Base-by-base conservation (phyloP, 2,329 filamentous ascomycete genomes). In the Amesomyces nigricolor region DNA sequence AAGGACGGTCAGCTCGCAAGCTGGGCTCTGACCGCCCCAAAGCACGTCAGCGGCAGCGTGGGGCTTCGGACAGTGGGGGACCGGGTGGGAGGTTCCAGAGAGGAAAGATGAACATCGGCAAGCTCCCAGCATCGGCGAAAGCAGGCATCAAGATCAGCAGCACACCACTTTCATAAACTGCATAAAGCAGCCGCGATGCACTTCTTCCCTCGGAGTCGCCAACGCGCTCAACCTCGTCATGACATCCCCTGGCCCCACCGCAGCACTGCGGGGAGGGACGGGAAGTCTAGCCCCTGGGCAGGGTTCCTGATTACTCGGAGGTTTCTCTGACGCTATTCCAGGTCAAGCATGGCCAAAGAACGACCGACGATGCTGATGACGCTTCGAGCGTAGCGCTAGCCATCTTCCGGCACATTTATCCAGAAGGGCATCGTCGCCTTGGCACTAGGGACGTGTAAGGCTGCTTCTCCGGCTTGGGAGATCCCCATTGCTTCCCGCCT, bases 331-430 rank as follows among this genome's bases (percentile, higher is more conserved):
- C 43, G 44, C 57, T 51, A 54, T 51, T 47, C 54, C 54, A 47
- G 43, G 46, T 45, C 42, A 11, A 50, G 57, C 40, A 51, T 48
- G 42, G 49, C 38, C 37, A 43, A 42, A 26, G 35, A 54, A 32
- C 37, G 22, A 35, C 22, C 45, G 44, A 44, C 19, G 49, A 29
- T 45, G 44, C 16, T 26, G 43, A 35, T 17, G 46, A 48, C 42
- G 14, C 35, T n/a, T 26, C 46, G 19, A 19, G 38, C 50, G 26
- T 48, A 40, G 54, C 51, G 48, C 47, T 51, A 38, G 43, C 37
- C 29, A 40, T 47, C 54, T 59, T 50, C 58, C 61, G 61, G 57
- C 51, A 58, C 54, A 59, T 61, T 61, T 61, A 61, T 61, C 59
- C 59, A 56, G 37, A 54, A 54, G 46, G 45, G 53, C 35, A 39